Evolutionary conservation across 2,329 filamentous ascomycete species (phyloP), one percentile per base, ranked within the genome.

Genomic region (Helminthosporium solani): DNA sequence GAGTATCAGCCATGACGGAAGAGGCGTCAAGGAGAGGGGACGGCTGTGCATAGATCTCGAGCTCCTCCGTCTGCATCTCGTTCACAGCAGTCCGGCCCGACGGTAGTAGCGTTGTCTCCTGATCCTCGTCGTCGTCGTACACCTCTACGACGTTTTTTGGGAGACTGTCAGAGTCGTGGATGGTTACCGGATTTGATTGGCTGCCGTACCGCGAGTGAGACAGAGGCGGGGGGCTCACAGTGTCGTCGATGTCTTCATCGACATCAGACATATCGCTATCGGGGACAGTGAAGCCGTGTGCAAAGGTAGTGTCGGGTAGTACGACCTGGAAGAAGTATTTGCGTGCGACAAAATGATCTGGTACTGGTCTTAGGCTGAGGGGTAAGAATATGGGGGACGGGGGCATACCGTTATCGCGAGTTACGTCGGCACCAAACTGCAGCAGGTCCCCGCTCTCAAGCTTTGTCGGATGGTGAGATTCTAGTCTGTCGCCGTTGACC

Each of bases 401-500:
- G 21, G 19, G 55, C 60, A 40, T 52, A 70, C 67, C 57, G 16
- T 62, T 53, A 42, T 66, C 64, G 8, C 68, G 64, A 42, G 62
- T 62, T 2, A 73, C 65, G 36, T 68, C 58, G 14, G 54, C 45
- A 21, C 70, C 70, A 39, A 73, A 70, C 52, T 67, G 66, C 20
- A 73, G 41, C 14, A 53, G 41, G 41, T 71, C 68, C 3, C 69
- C 69, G 39, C 56, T 57, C 14, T 48, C 50, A 33, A 72, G 52
- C 27, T 49, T 49, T 19, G 56, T 45, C 7, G 61, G 53, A 12
- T 40, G 53, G 15, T 61, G 43, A n/a, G 58, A 49, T 2, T 52
- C 33, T 6, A 73, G 55, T 28, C 42, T 47, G 7, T 45, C 56
- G 28, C 73, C 72, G 54, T 84, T 81, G 39, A 85, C 52, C 47